Evolutionary conservation across 345 rosid genomes (phyloP), one percentile per base, ranked within the genome.

Genomic region (Mercurialis annua): DNA sequence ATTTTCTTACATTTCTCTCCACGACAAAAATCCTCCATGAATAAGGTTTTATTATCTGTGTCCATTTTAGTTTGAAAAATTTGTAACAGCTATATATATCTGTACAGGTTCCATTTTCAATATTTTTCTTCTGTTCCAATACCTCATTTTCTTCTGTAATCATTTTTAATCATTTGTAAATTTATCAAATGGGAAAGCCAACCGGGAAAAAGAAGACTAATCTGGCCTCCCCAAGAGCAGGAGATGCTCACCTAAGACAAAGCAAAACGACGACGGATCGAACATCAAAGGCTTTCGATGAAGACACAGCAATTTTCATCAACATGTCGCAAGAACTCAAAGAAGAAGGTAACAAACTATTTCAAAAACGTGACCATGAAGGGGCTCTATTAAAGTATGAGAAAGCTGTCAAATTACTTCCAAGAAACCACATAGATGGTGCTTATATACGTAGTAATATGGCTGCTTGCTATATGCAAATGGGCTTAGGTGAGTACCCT

Each of bases 401-500:
- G 71, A 94, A 94, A 71, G 98, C 98, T 68, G 83, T 94, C 64
- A 94, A 92, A 77, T 84, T 94, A 16, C 83, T 94, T 52, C 99
- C 99, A 0, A 82, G 65, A 20, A 91, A 78, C 47, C 98, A 94
- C 31, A 84, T 88, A 27, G 98, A 92, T 62, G 84, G 89, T 1
- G 97, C 98, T 46, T 85, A 86, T 81, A 75, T 94, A 51, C 88
- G 87, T 51, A 86, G 79, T 57, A 84, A 86, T 46, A 94, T 94
- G 98, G 99, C 99, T 26, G 78, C 86, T 60, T 91, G 98, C 68
- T 94, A 89, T 75, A 94, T 92, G 96, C 95, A 92, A 61, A 74
- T 94, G 96, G 99, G 99, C 64, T 62, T 94, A 6, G 97, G 96
- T 15, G 99, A 94, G 86, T 94, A 86, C 26, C 99, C 98, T 0